Conservation (phyloP, 2,329 filamentous ascomycete species). For the Proliferodiscus dingleyae region DNA sequence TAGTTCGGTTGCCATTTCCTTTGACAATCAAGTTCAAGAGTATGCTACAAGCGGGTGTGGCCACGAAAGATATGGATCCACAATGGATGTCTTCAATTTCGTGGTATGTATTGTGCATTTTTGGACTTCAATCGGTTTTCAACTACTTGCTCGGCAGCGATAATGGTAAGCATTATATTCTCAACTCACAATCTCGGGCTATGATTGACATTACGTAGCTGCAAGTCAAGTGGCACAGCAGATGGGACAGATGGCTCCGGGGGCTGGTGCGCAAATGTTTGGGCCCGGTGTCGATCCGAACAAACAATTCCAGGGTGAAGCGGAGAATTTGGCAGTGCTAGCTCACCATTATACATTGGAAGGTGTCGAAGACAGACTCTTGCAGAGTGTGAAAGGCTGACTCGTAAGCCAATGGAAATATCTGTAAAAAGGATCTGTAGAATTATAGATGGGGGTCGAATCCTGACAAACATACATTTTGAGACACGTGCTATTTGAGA, state of each 20-base stretch:
- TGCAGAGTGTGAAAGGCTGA: conserved; percentile 41
- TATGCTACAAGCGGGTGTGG: conserved; percentile 96
- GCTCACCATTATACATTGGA: conserved; percentile 91
- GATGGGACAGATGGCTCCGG: conserved; percentile 68
- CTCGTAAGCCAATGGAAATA: neutral
- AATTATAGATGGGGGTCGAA: too few relatives aligned
- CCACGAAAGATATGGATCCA: conserved; percentile 92
- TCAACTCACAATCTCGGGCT: neutral
- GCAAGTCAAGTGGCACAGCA: conserved; percentile 87
- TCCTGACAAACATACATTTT: too few relatives aligned
- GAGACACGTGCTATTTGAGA: too few relatives aligned
- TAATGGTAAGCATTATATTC: conserved; percentile 62
- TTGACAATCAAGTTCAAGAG: conserved; percentile 99
- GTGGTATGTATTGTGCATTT: conserved; percentile 98
- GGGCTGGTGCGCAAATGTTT: conserved; percentile 66
- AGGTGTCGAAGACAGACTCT: conserved; percentile 77
- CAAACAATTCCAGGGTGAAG: conserved; percentile 89
- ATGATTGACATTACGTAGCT: conserved; percentile 46
- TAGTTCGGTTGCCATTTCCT: conserved; percentile 94
- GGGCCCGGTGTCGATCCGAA: conserved; percentile 90
- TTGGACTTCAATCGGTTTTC: conserved; percentile 94
- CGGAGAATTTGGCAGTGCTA: conserved; percentile 91
- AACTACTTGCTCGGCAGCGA: conserved; percentile 95
- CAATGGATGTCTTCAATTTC: conserved; percentile 98
- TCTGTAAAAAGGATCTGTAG: neutral